A percentile compares a stretch with the other conserved stretches of the same genome.
phyloP scores from a whole-genome alignment of 2,329 filamentous ascomycete genomes.

The Diaporthe ampelina region DNA sequence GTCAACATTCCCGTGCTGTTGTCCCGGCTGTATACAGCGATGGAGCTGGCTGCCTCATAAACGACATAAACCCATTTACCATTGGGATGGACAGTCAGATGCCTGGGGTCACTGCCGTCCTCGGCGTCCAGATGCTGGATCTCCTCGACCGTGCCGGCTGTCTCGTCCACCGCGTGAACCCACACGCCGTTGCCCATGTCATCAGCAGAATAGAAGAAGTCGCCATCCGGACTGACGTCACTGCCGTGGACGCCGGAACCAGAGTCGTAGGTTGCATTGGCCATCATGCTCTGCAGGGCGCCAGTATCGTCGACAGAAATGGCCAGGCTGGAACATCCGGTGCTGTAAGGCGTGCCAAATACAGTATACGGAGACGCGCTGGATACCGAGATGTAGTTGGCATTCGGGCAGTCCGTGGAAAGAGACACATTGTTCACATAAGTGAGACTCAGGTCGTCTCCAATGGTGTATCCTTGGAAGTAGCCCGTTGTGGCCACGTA shows the following conservation, averaged over 20 bases:
- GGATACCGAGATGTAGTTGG: conserved; percentile 42
- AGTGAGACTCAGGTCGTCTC: conserved; percentile 38
- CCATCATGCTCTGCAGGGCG: conserved; percentile 38
- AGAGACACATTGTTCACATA: conserved; percentile 42
- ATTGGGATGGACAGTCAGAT: conserved; percentile 48
- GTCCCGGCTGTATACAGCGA: conserved; percentile 47
- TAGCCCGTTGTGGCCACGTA: conserved; percentile 43
- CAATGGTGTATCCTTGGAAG: conserved; percentile 44
- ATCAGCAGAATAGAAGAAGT: conserved; percentile 50
- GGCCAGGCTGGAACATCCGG: conserved; percentile 43
- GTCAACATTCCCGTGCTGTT: conserved; percentile 43
- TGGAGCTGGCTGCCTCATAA: conserved; percentile 46
- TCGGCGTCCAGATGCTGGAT: conserved; percentile 43
- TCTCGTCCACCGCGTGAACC: conserved; percentile 46
- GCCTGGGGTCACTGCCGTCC: conserved; percentile 46
- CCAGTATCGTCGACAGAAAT: conserved; percentile 45
- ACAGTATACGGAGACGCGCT: conserved; percentile 44
- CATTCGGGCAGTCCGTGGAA: conserved; percentile 41
- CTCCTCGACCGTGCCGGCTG: conserved; percentile 42
- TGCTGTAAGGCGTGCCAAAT: conserved; percentile 44
- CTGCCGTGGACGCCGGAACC: conserved; percentile 48
- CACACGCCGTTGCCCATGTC: conserved; percentile 51
- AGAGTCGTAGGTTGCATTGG: conserved; percentile 44
- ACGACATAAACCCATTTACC: conserved; percentile 49
- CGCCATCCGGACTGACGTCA: conserved; percentile 43